Percentiles rank a stretch among this genome's conserved stretches.
These are phyloP conservation scores for Colletotrichum spinosum DNA, from an alignment of 2,329 filamentous ascomycete species.

Conservation along the genomic window DNA sequence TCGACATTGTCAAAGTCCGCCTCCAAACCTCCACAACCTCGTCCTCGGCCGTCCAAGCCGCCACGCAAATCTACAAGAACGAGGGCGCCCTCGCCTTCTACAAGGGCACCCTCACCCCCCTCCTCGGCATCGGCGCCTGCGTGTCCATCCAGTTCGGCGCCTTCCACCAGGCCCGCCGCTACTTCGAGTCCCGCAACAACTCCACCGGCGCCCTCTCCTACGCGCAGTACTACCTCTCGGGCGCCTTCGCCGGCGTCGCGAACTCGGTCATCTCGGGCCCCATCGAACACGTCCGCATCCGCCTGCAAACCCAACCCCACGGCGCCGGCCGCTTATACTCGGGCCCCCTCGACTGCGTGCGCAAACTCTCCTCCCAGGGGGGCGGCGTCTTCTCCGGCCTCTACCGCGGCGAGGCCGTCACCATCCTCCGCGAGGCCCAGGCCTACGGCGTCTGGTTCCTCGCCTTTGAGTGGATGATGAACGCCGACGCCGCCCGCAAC, in stretches of 20 bases:
- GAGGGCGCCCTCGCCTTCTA: slow-evolving; percentile 95
- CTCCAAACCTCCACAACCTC: slow-evolving; percentile 91
- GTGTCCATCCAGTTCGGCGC: slow-evolving; percentile 98
- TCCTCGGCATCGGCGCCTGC: slow-evolving; percentile 96
- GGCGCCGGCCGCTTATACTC: slow-evolving; percentile 80
- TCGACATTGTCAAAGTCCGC: slow-evolving; percentile 97
- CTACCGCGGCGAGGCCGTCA: slow-evolving; percentile 90
- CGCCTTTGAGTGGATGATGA: slow-evolving; percentile 97
- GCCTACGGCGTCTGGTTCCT: slow-evolving; percentile 98
- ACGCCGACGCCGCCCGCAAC: slow-evolving; percentile 84
- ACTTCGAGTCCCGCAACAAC: slow-evolving; percentile 83
- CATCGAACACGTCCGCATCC: slow-evolving; percentile 97
- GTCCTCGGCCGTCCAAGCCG: slow-evolving; percentile 82
- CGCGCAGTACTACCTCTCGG: slow-evolving; percentile 87
- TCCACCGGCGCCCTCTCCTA: slow-evolving; percentile 74
- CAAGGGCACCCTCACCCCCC: slow-evolving; percentile 95
- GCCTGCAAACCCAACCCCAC: slow-evolving; percentile 96
- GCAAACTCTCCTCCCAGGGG: slow-evolving; percentile 77
- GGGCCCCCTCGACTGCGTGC: slow-evolving; percentile 91
- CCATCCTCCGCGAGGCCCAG: slow-evolving; percentile 87
- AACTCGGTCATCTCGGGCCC: slow-evolving; percentile 91
- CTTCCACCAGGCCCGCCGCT: slow-evolving; percentile 91
- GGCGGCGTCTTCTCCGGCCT: slow-evolving; percentile 79
- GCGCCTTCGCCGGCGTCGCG: slow-evolving; percentile 91
- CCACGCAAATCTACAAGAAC: slow-evolving; percentile 84